These are phyloP conservation scores for Blastomyces percursus DNA, from an alignment of 2,329 filamentous ascomycete species.

Conservation along the genomic window DNA sequence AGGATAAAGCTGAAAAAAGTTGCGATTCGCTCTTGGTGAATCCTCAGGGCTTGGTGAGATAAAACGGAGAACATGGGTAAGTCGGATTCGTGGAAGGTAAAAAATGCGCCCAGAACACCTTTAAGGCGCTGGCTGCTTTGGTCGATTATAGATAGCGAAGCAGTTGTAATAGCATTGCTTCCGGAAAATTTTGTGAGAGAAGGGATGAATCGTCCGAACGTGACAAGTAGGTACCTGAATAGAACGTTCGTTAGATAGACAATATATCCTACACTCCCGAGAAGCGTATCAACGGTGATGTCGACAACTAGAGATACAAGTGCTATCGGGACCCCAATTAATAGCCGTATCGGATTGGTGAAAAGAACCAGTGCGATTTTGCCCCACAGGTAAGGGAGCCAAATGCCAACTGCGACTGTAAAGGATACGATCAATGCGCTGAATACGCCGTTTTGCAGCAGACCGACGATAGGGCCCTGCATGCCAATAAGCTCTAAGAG, in stretches of 20 bases:
- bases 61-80: slow-evolving; percentile 66
- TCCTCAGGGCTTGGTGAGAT: slow-evolving; percentile 58
- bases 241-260: slow-evolving; percentile 32
- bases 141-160: slow-evolving; percentile 34
- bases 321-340: slow-evolving; percentile 58
- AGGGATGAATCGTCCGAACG: slow-evolving; percentile 27
- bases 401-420: slow-evolving; percentile 75
- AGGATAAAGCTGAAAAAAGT: slow-evolving; percentile 33
- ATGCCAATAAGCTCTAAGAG: slow-evolving; percentile 94
- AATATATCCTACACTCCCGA: slow-evolving; percentile 51
- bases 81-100: slow-evolving; percentile 44
- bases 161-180: slow-evolving; percentile 29
- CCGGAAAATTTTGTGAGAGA: slow-evolving; percentile 26
- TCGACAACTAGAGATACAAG: slow-evolving; percentile 65
- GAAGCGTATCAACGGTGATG: slow-evolving; percentile 61
- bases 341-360: slow-evolving; percentile 61
- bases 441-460: slow-evolving; percentile 92
- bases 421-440: slow-evolving; percentile 81
- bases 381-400: slow-evolving; percentile 84
- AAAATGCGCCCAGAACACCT: slow-evolving; percentile 29
- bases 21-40: slow-evolving; percentile 46
- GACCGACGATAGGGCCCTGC: slow-evolving; percentile 78
- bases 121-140: slow-evolving; percentile 31
- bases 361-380: slow-evolving; percentile 70
- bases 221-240: slow-evolving; percentile 24